Evolutionary conservation across 2,329 filamentous ascomycete genomes (phyloP).

Genomic region (Fusarium cyanostomum): DNA sequence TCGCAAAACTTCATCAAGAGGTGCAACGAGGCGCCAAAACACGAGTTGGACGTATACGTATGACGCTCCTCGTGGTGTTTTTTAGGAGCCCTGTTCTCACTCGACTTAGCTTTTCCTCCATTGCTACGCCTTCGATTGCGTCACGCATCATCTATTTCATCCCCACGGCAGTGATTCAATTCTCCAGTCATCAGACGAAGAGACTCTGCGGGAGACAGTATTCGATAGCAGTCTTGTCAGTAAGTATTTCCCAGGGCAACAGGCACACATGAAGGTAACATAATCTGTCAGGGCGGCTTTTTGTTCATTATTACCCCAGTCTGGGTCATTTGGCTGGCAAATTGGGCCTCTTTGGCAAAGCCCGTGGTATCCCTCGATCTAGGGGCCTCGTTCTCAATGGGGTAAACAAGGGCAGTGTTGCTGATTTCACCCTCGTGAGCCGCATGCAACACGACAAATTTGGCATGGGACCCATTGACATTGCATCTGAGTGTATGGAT

Average conservation of each 20-base stretch:
- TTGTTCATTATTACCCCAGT: conserved; percentile 15
- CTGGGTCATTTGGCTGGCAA: conserved; percentile 5
- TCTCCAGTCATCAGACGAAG: conserved; percentile 7
- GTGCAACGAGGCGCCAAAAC: conserved; percentile 4
- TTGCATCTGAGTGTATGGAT: conserved; percentile 34
- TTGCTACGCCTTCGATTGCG: conserved; percentile 32
- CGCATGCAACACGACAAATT: conserved; percentile 26
- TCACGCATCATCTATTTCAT: conserved; percentile 23
- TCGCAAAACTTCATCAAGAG: conserved; percentile 19
- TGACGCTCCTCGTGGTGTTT: background rate
- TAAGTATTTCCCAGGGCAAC: background rate
- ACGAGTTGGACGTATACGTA: conserved; percentile 29
- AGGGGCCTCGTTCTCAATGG: conserved; percentile 17
- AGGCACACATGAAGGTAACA: background rate
- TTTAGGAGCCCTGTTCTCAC: background rate
- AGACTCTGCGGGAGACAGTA: conserved; percentile 20
- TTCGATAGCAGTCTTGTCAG: conserved; percentile 25
- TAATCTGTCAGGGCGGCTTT: background rate
- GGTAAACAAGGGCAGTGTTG: background rate
- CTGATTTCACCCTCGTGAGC: conserved; percentile 26
- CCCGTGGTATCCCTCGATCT: conserved; percentile 9
- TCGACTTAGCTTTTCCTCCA: conserved; percentile 11
- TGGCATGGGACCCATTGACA: conserved; percentile 1
- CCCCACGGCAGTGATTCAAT: conserved; percentile 27
- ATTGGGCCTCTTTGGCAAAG: conserved; percentile 20